A percentile compares a stretch with the other conserved stretches of the same genome.
phyloP scores from a whole-genome alignment of 345 rosid species.

The Salix arbutifolia region DNA sequence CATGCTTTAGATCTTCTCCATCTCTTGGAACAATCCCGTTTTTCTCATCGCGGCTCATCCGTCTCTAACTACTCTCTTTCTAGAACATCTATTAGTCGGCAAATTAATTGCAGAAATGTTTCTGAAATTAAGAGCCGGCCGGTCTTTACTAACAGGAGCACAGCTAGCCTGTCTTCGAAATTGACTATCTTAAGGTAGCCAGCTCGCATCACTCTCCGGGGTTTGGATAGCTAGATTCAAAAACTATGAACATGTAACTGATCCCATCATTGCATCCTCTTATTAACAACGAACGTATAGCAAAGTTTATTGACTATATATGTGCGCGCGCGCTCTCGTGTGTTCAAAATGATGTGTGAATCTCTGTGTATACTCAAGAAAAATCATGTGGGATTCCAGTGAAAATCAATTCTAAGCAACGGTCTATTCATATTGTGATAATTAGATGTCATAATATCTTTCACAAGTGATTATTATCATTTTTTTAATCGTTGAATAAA shows the following conservation, averaged over 20 bases:
- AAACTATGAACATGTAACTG: neutral
- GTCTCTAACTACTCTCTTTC: conserved; percentile 33
- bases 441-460: neutral
- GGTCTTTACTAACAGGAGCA: neutral
- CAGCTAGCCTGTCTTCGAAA: neutral
- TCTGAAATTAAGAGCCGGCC: neutral
- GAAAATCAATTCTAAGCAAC: neutral
- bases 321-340: too few relatives aligned
- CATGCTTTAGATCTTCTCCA: neutral
- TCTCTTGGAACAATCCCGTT: conserved; percentile 8
- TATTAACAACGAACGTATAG: too few relatives aligned
- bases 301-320: too few relatives aligned
- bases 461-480: neutral
- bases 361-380: neutral
- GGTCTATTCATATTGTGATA: neutral
- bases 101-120: neutral
- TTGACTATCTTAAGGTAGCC: neutral
- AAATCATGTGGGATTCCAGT: neutral
- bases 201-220: too few relatives aligned
- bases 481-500: neutral
- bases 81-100: neutral
- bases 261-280: neutral
- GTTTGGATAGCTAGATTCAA: neutral
- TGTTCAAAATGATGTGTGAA: neutral
- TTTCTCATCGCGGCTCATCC: conserved; percentile 43